phyloP scores from a whole-genome alignment of 306 rosid species.

The Vicia faba region DNA sequence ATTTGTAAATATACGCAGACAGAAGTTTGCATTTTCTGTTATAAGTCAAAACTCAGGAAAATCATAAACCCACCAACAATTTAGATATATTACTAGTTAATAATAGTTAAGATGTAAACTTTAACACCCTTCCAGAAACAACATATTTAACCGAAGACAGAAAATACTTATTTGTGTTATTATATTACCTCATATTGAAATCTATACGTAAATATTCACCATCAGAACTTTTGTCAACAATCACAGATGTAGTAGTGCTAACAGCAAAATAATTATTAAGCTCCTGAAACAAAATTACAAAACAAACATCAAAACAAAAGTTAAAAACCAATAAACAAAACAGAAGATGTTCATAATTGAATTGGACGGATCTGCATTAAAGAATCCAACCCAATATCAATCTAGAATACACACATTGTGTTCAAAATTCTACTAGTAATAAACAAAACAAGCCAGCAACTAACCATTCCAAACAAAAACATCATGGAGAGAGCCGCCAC shows the following conservation, averaged over 20 bases:
- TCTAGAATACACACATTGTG: conserved; percentile 3
- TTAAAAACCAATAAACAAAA: conserved; percentile 27
- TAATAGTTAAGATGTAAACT: conserved; percentile 1
- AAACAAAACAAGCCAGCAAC: conserved; percentile 30
- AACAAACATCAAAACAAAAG: conserved; percentile 17
- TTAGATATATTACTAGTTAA: conserved; percentile 17
- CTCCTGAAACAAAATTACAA: conserved; percentile 61
- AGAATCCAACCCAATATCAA: conserved; percentile 4
- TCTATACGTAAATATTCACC: conserved; percentile 83
- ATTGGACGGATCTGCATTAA: not conserved
- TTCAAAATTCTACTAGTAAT: conserved; percentile 14
- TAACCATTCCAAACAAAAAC: conserved; percentile 98
- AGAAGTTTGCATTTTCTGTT: not conserved
- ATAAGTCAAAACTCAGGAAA: conserved; percentile 22
- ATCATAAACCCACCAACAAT: conserved; percentile 23
- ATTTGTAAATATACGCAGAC: conserved; percentile 22
- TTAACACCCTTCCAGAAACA: conserved; percentile 12
- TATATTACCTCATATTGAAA: conserved; percentile 87
- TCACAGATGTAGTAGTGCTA: conserved; percentile 85
- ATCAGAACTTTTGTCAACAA: conserved; percentile 89
- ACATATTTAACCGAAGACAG: conserved; percentile 28
- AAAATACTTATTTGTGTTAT: conserved; percentile 24
- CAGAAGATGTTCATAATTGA: conserved; percentile 9
- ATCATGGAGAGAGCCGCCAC: conserved; percentile 79
- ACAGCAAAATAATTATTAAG: conserved; percentile 76